Base-by-base conservation (phyloP, 2,329 filamentous ascomycete genomes). In the Stagonosporopsis tanaceti region DNA sequence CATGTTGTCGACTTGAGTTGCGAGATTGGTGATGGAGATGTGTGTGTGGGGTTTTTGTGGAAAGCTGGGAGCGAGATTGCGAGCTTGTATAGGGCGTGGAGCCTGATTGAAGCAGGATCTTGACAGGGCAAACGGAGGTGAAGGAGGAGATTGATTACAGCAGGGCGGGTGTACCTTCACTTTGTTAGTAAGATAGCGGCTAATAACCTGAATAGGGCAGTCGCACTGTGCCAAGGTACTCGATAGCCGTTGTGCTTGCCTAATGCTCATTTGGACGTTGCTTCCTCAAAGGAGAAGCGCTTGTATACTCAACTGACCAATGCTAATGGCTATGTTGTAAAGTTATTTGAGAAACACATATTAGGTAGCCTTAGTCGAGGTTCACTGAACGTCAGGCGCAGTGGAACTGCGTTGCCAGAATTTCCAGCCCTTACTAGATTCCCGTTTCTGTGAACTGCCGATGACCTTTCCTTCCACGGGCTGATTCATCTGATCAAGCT, bases 401-500 rank as follows among this genome's bases (percentile, higher is more conserved):
- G n/a, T 34, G 6, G 30, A 30, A 7, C 17, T 32, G 5, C 38
- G 42, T 24, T 55, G 50, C 64, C 64, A 69, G 32, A 66, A 63
- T 27, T 37, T 60, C 65, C 57, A 63, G 15, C 55, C 48, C 22
- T 38, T 54, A 3, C 11, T 40, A 27, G 9, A 28, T 14, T 53
- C 40, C 15, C 53, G 45, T 39, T 59, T 57, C 35, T 62, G 50
- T 4, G 58, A 53, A 34, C 66, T 73, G 12, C 78, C 79, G 50
- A 81, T 76, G 6, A 80, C 78, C 14, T 73, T 71, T 1, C 78
- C 78, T 46, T 74, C 75, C 14, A 79, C 76, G n/a, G 75, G 76
- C 58, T 80, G 78, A 35, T 79, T 70, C 62, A 80, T 78, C 73
- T 82, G 79, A 64, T 85, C 82, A 17, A 89, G 78, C 57, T 79